These are phyloP conservation scores for Aspergillus campestris DNA, from an alignment of 495 filamentous ascomycete genomes.

Conservation along the genomic window DNA sequence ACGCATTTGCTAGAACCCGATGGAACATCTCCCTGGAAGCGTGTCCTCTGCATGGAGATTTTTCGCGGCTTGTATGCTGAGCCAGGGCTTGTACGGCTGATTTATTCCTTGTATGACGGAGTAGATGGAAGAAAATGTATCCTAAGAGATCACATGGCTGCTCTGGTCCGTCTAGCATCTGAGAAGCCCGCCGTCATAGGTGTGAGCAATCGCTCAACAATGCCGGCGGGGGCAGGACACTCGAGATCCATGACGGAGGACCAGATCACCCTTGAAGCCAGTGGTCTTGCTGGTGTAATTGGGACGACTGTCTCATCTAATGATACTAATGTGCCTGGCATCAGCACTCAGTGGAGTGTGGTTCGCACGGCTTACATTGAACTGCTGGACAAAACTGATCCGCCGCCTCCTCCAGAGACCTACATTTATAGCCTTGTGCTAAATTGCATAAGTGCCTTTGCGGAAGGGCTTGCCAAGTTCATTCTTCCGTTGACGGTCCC, in stretches of 20 bases:
- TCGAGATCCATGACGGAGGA: constrained; percentile 50
- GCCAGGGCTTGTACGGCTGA: constrained; percentile 62
- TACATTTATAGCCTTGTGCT: constrained; percentile 88
- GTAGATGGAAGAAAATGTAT: constrained; percentile 65
- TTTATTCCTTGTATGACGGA: constrained; percentile 73
- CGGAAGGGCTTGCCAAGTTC: constrained; percentile 87
- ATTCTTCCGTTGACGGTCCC: constrained; percentile 82
- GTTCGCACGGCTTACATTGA: constrained; percentile 86
- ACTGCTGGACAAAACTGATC: constrained; percentile 84
- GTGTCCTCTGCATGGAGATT: constrained; percentile 83
- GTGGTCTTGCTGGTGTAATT: constrained; percentile 81
- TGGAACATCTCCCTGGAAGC: constrained; percentile 66
- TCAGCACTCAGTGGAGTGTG: constrained; percentile 85
- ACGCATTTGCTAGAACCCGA: constrained; percentile 87
- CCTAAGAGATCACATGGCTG: constrained; percentile 69
- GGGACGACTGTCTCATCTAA: constrained; percentile 60
- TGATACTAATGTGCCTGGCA: constrained; percentile 57
- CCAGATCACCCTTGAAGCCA: constrained; percentile 78
- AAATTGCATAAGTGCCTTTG: constrained; percentile 77
- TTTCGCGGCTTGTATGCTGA: constrained; percentile 79
- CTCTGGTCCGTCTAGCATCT: constrained; percentile 78
- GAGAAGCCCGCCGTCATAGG: constrained; percentile 87
- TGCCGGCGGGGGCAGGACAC: constrained; percentile 46
- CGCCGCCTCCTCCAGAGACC: constrained; percentile 76
- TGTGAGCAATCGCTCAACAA: constrained; percentile 74